Evolutionary conservation across 177 flowering plant genomes (phyloP).

Genomic region (Vitis hybrid): DNA sequence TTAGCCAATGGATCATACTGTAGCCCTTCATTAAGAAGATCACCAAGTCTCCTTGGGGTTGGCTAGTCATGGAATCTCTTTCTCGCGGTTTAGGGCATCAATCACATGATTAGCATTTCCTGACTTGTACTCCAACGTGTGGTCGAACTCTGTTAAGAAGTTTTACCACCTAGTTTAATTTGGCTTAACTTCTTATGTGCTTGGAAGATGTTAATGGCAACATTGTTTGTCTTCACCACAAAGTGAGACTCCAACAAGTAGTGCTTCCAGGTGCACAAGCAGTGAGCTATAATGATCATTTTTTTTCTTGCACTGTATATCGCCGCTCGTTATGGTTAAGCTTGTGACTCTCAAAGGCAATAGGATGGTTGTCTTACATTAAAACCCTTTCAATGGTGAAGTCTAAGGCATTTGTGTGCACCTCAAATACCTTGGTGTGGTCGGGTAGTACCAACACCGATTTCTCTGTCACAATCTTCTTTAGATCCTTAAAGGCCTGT

Average conservation of each 20-base stretch:
- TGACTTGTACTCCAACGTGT: background rate
- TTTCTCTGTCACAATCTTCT: background rate
- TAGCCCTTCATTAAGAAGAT: background rate
- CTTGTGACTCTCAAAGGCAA: background rate
- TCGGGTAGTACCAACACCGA: background rate
- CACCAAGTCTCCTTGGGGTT: background rate
- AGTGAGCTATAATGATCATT: background rate
- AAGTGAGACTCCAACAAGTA: background rate
- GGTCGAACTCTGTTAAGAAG: slow-evolving; percentile 2
- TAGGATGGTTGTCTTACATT: background rate
- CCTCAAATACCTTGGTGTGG: background rate
- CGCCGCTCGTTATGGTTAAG: background rate
- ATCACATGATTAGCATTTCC: background rate
- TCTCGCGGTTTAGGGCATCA: background rate
- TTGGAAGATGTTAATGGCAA: background rate
- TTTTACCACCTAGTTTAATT: slow-evolving; percentile 3
- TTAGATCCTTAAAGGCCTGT: background rate
- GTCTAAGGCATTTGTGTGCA: slow-evolving; percentile 1
- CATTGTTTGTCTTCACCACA: background rate
- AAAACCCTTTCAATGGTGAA: background rate
- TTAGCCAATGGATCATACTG: background rate
- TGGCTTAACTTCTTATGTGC: background rate
- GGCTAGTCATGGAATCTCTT: too few species aligned
- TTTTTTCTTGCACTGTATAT: background rate
- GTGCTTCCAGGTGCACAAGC: background rate